Percentiles rank a stretch among this genome's conserved stretches.
phyloP scores from a whole-genome alignment of 2,329 filamentous ascomycete genomes.

The Neopestalotiopsis sp. region DNA sequence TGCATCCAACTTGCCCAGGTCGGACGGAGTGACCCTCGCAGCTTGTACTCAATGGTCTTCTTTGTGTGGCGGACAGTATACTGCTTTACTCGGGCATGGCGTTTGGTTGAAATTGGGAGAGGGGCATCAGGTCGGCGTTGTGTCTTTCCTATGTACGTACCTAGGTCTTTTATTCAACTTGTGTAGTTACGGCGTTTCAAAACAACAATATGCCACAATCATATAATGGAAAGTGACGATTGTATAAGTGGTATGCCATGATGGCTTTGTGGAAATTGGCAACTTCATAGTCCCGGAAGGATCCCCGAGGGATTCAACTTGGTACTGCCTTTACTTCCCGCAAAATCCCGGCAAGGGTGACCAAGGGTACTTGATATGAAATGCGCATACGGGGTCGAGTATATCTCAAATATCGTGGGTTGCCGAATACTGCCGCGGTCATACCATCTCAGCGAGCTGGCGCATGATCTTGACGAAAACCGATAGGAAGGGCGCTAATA shows the following conservation, averaged over 20 bases:
- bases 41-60: not conserved
- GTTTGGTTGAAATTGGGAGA: not conserved
- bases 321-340: not conserved
- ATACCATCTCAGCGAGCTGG: not conserved
- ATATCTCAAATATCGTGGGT: not conserved
- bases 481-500: slow-evolving; percentile 11
- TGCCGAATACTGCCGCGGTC: slow-evolving; percentile 15
- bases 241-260: too few species aligned
- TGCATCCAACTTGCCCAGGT: not conserved
- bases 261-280: too few species aligned
- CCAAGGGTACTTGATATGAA: not conserved
- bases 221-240: too few species aligned
- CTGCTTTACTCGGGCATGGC: slow-evolving; percentile 5
- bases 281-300: too few species aligned
- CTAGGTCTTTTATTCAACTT: not conserved
- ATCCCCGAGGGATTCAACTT: too few species aligned
- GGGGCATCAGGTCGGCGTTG: slow-evolving; percentile 10
- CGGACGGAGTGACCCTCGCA: too few species aligned
- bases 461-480: slow-evolving; percentile 6
- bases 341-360: not conserved
- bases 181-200: not conserved
- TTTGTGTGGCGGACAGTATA: not conserved
- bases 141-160: slow-evolving; percentile 7
- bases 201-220: too few species aligned
- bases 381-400: not conserved